These are phyloP conservation scores for Jacaranda copaia DNA, from an alignment of 257 asterid species.

Conservation along the genomic window DNA sequence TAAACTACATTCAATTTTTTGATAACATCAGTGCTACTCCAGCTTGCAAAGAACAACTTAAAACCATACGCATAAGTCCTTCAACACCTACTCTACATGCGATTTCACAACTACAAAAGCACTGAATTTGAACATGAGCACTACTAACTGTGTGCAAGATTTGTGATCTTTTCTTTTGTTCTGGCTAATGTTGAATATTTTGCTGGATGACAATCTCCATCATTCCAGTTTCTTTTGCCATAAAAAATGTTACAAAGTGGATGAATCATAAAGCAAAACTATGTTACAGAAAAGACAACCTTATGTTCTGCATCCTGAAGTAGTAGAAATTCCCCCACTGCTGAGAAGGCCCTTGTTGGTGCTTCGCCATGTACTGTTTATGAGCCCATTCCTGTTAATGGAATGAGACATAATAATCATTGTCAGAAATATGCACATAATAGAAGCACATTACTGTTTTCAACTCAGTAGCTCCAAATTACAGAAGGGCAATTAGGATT, in stretches of 20 bases:
- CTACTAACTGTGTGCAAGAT: not conserved
- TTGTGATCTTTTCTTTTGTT: not conserved
- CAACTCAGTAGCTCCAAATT: too few relatives aligned
- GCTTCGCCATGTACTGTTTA: slow-evolving; percentile 86
- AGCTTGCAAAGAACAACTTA: not conserved
- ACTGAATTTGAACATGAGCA: not conserved
- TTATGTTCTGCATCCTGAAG: slow-evolving; percentile 95
- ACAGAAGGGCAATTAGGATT: too few relatives aligned
- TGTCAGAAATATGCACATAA: too few relatives aligned
- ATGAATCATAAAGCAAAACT: not conserved
- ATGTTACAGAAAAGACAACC: slow-evolving; percentile 52
- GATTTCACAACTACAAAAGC: not conserved
- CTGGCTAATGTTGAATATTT: not conserved
- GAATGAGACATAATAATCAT: slow-evolving; percentile 24
- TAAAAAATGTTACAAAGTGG: not conserved
- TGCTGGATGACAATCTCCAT: not conserved
- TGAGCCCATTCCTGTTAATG: slow-evolving; percentile 87
- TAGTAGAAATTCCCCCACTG: slow-evolving; percentile 98
- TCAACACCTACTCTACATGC: not conserved
- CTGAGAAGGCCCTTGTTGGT: slow-evolving; percentile 98
- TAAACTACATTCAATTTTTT: slow-evolving; percentile 27
- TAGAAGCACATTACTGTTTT: too few relatives aligned
- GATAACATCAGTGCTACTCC: not conserved
- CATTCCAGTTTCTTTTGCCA: slow-evolving; percentile 11
- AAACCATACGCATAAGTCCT: not conserved